Evolutionary conservation across 1,284 basidiomycete species (phyloP).

Genomic region (Cryptococcus deneoformans): DNA sequence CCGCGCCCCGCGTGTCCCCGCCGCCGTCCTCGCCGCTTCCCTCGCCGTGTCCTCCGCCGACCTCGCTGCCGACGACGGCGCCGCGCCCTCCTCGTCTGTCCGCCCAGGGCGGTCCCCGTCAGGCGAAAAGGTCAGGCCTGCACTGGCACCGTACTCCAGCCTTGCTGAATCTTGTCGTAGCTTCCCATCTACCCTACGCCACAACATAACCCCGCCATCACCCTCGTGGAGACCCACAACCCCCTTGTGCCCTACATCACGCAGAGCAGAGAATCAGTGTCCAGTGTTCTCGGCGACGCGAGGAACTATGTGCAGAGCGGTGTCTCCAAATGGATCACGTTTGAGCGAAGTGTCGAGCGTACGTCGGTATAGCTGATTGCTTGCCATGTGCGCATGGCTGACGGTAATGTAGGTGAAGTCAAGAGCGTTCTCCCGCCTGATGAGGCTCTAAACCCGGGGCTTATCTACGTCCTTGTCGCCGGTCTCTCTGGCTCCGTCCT

Average conservation of each 20-base stretch:
- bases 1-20: slow-evolving; percentile 12
- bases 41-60: slow-evolving; percentile 11
- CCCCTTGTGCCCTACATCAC: slow-evolving; percentile 70
- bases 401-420: slow-evolving; percentile 60
- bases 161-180: slow-evolving; percentile 48
- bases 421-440: slow-evolving; percentile 74
- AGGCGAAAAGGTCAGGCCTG: slow-evolving; percentile 38
- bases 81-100: slow-evolving; percentile 4
- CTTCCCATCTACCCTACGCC: slow-evolving; percentile 72
- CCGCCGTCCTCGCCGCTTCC: slow-evolving; percentile 14
- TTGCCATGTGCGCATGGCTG: too few relatives aligned
- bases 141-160: neutral
- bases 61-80: slow-evolving; percentile 19
- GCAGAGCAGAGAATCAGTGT: slow-evolving; percentile 59
- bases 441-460: slow-evolving; percentile 78
- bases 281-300: slow-evolving; percentile 57
- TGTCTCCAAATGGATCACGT: slow-evolving; percentile 72
- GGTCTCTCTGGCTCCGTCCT: slow-evolving; percentile 83
- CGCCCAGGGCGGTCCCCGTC: slow-evolving; percentile 27
- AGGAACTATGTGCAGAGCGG: slow-evolving; percentile 65
- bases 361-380: slow-evolving; percentile 44
- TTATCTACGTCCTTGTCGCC: slow-evolving; percentile 83
- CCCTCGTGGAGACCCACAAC: slow-evolving; percentile 69
- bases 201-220: slow-evolving; percentile 52
- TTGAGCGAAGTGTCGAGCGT: slow-evolving; percentile 81